Evolutionary conservation across 306 rosid species (phyloP).

Genomic region (Cicer yamashitae): DNA sequence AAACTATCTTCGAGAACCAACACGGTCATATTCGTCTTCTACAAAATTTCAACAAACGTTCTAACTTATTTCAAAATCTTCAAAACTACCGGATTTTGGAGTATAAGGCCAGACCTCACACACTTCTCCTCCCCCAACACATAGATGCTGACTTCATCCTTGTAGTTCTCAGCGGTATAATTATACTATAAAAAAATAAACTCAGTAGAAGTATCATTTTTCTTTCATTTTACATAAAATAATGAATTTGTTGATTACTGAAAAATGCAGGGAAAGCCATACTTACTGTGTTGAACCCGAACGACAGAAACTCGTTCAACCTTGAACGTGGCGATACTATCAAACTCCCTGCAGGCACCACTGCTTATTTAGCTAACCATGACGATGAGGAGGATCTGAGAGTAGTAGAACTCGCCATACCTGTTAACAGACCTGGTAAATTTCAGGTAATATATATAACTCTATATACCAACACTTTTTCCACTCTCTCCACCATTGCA

Average conservation of each 20-base stretch:
- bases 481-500: too few relatives aligned
- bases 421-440: slow-evolving; percentile 33
- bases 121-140: slow-evolving; percentile 44
- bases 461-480: background rate
- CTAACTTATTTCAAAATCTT: slow-evolving; percentile 14
- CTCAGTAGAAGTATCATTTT: background rate
- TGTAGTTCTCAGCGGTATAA: slow-evolving; percentile 23
- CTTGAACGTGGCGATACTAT: slow-evolving; percentile 40
- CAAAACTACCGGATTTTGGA: slow-evolving; percentile 20
- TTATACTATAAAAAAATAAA: background rate
- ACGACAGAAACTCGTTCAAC: slow-evolving; percentile 29
- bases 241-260: background rate
- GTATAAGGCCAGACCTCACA: slow-evolving; percentile 24
- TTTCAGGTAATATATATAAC: slow-evolving; percentile 2
- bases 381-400: slow-evolving; percentile 36
- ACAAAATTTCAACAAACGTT: slow-evolving; percentile 16
- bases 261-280: slow-evolving; percentile 41
- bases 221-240: background rate
- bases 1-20: slow-evolving; percentile 9
- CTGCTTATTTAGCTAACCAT: slow-evolving; percentile 4
- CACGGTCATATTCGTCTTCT: slow-evolving; percentile 41
- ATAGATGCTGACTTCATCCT: slow-evolving; percentile 45
- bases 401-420: slow-evolving; percentile 5
- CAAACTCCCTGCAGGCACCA: slow-evolving; percentile 34
- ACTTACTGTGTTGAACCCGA: background rate